These are phyloP conservation scores for Penicillium canescens DNA, from an alignment of 495 filamentous ascomycete genomes.

Conservation along the genomic window DNA sequence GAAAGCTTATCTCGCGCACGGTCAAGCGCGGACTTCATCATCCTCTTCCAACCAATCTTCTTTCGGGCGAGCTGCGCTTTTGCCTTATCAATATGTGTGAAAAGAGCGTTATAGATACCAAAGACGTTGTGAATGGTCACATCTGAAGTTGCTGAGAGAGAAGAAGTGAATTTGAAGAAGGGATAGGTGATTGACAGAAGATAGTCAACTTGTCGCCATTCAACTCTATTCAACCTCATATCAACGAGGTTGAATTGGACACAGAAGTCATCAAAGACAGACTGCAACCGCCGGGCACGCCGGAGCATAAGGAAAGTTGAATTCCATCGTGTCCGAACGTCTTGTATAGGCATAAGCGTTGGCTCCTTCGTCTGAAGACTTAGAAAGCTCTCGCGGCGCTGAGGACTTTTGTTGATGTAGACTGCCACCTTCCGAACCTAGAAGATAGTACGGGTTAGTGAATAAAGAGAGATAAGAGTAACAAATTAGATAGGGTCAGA, in stretches of 20 bases:
- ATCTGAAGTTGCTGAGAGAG: conserved; percentile 15
- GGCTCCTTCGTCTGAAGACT: background rate
- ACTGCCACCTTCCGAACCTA: conserved; percentile 2
- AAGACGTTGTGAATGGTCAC: conserved; percentile 15
- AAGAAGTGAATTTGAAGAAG: conserved; percentile 14
- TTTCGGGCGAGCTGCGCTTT: conserved; percentile 1
- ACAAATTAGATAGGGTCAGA: background rate
- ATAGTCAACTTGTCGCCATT: conserved; percentile 25
- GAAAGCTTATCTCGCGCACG: conserved; percentile 7
- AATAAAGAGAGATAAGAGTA: background rate
- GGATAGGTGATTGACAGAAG: conserved; percentile 11
- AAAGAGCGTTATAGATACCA: conserved; percentile 18
- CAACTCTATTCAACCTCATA: conserved; percentile 8
- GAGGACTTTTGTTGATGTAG: background rate
- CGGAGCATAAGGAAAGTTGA: conserved; percentile 2
- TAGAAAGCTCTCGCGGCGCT: background rate
- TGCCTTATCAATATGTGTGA: conserved; percentile 8
- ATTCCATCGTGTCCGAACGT: conserved; percentile 2
- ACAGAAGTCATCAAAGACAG: conserved; percentile 13
- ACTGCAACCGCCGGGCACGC: background rate
- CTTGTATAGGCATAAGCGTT: background rate
- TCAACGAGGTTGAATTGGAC: background rate
- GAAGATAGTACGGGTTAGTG: background rate
- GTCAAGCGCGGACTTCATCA: conserved; percentile 11
- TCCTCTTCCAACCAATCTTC: conserved; percentile 5